Evolutionary conservation across 2,329 filamentous ascomycete genomes (phyloP), one percentile per base, ranked within the genome.

Genomic region (Verticillium tricorpus): DNA sequence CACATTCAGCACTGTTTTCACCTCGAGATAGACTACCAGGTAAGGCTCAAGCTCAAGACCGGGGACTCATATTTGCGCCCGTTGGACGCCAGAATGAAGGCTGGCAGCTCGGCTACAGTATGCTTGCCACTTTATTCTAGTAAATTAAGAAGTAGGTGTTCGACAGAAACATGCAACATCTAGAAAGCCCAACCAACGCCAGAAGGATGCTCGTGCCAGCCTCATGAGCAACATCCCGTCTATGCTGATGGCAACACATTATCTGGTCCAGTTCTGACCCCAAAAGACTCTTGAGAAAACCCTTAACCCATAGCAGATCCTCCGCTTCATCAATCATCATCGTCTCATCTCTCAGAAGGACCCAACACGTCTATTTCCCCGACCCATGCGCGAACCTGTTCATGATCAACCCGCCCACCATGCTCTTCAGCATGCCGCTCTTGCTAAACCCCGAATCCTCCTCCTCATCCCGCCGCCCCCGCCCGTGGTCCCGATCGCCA

Each of bases 351-450:
- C 2, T 1, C 28, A 28, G 28, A 35, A 35, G 14, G 2, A 9
- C 34, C 7, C 34, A 9, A 1, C 14, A 35, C 34, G 14, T 56
- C 28, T 19, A 56, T 25, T 19, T 56, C 12, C 25, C 32, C 54
- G 54, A 31, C 12, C 25, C 60, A 8, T 40, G 58, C 7, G 63
- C 63, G 14, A 66, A 19, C 17, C 58, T 61, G n/a, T 65, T 63
- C 31, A 66, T 40, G 15, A 66, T 22, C 54, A 65, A 58, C 6
- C 65, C 65, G 2, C 65, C 65, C 9, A 66, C 17, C 5, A 63
- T 65, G 8, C 63, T 60, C 28, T 65, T 59, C 14, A 66, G 19
- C 14, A 62, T 56, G 2, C 60, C 58, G 37, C 52, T 60, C 57
- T 58, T 60, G 25, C 55, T 56, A 2, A 34, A 34, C 28, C 54